A percentile compares a stretch with the other conserved stretches of the same genome.
Evolutionary conservation across 768 basidiomycete species (phyloP).

Genomic region (Lactifluus echinatus): DNA sequence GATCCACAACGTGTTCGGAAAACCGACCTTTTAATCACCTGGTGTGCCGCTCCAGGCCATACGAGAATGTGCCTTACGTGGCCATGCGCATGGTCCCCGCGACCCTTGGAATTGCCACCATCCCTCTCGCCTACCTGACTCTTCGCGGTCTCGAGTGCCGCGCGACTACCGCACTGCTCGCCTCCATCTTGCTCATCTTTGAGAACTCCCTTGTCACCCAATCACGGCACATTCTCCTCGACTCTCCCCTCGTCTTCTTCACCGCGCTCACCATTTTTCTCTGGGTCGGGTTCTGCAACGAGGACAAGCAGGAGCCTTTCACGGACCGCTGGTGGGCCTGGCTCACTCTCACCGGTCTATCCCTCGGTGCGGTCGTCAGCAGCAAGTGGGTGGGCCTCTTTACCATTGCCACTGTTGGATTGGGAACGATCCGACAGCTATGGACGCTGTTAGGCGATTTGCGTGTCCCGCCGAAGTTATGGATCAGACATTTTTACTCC

Average conservation of each 20-base stretch:
- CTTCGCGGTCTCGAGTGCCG: constrained; percentile 88
- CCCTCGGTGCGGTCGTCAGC: constrained; percentile 85
- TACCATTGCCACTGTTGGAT: constrained; percentile 90
- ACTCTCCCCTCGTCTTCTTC: constrained; percentile 98
- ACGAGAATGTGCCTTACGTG: constrained; percentile 85
- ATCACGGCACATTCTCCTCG: constrained; percentile 93
- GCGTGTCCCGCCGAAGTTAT: constrained; percentile 64
- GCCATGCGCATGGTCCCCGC: constrained; percentile 98
- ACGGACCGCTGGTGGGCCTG: constrained; percentile 87
- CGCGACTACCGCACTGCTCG: constrained; percentile 85
- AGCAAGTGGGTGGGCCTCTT: constrained; percentile 99
- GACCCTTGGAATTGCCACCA: constrained; percentile 75
- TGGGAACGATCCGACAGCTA: constrained; percentile 75
- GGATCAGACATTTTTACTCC: constrained; percentile 79
- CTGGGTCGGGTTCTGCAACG: constrained; percentile 88
- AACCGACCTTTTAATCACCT: background rate
- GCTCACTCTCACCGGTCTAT: constrained; percentile 79
- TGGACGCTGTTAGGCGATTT: constrained; percentile 88
- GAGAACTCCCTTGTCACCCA: constrained; percentile 96
- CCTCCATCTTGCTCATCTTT: constrained; percentile 86
- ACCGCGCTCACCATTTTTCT: constrained; percentile 82
- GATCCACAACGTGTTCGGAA: background rate
- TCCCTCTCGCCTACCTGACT: constrained; percentile 89
- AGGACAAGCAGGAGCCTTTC: constrained; percentile 80
- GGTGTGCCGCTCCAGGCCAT: constrained; percentile 43